A percentile compares a stretch with the other conserved stretches of the same genome.
phyloP scores from a whole-genome alignment of 2,329 filamentous ascomycete genomes.

The Cadophora malorum region DNA sequence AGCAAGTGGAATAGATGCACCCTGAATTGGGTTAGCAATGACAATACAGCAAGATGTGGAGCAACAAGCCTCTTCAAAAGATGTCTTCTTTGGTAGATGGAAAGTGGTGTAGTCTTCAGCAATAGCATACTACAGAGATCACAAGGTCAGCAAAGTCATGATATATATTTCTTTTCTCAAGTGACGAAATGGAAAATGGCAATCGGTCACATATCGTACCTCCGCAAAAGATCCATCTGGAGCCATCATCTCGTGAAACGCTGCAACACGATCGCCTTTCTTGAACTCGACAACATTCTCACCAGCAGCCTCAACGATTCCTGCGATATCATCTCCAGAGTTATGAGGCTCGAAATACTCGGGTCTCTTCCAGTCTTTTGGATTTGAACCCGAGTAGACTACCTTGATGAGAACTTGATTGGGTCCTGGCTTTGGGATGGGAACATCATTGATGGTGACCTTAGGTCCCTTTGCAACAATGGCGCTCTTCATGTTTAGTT shows the following conservation, averaged over 20 bases:
- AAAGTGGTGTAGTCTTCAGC: constrained; percentile 63
- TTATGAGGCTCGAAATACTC: constrained; percentile 33
- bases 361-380: constrained; percentile 44
- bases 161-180: neutral
- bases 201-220: constrained; percentile 9
- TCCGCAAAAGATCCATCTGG: constrained; percentile 64
- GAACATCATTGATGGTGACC: constrained; percentile 41
- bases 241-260: constrained; percentile 58
- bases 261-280: constrained; percentile 55
- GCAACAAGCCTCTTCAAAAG: constrained; percentile 41
- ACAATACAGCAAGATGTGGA: constrained; percentile 48
- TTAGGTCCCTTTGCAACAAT: constrained; percentile 41
- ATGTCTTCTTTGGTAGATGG: constrained; percentile 42
- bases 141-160: neutral
- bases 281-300: constrained; percentile 52
- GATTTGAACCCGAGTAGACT: constrained; percentile 43
- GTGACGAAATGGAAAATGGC: neutral
- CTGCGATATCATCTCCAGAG: constrained; percentile 46
- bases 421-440: constrained; percentile 43
- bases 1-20: constrained; percentile 52
- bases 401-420: constrained; percentile 46
- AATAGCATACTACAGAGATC: constrained; percentile 48
- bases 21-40: constrained; percentile 48
- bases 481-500: constrained; percentile 43
- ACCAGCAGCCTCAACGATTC: constrained; percentile 56